phyloP scores from a whole-genome alignment of 345 rosid genomes.

The Hypericum androsaemum region DNA sequence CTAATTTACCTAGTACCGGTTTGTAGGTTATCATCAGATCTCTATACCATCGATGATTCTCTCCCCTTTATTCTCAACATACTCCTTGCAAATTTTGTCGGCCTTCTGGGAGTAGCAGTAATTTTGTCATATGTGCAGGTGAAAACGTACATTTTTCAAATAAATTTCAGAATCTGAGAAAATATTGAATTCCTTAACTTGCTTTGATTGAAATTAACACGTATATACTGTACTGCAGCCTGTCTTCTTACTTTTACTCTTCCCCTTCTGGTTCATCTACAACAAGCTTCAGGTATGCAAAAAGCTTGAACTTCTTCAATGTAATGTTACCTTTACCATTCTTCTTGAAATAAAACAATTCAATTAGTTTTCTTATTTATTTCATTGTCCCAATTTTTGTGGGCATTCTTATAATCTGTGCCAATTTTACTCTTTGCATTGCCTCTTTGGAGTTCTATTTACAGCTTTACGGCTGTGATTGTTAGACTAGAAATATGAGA shows the following conservation, averaged over 20 bases:
- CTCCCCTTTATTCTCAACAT: slow-evolving; percentile 93
- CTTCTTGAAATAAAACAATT: neutral
- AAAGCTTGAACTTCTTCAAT: slow-evolving; percentile 9
- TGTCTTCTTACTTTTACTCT: slow-evolving; percentile 61
- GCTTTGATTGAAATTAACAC: no score
- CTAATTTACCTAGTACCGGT: slow-evolving; percentile 6
- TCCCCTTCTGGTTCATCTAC: slow-evolving; percentile 88
- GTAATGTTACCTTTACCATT: neutral
- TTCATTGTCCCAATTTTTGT: no score
- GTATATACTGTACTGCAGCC: slow-evolving; percentile 36
- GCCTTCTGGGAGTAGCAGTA: slow-evolving; percentile 68
- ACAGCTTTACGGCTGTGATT: no score
- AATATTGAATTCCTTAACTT: neutral
- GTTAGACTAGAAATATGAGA: no score
- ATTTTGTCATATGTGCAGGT: slow-evolving; percentile 93
- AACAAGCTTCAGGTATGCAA: slow-evolving; percentile 72
- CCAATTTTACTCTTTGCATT: no score
- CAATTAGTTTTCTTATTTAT: no score
- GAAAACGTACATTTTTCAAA: slow-evolving; percentile 12
- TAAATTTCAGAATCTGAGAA: slow-evolving; percentile 3
- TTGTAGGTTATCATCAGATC: slow-evolving; percentile 81
- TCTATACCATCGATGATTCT: slow-evolving; percentile 88
- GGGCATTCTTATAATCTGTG: no score
- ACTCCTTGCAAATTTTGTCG: slow-evolving; percentile 85
- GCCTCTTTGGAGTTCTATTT: no score